Evolutionary conservation across 306 rosid genomes (phyloP).

Genomic region (Inga laurina): DNA sequence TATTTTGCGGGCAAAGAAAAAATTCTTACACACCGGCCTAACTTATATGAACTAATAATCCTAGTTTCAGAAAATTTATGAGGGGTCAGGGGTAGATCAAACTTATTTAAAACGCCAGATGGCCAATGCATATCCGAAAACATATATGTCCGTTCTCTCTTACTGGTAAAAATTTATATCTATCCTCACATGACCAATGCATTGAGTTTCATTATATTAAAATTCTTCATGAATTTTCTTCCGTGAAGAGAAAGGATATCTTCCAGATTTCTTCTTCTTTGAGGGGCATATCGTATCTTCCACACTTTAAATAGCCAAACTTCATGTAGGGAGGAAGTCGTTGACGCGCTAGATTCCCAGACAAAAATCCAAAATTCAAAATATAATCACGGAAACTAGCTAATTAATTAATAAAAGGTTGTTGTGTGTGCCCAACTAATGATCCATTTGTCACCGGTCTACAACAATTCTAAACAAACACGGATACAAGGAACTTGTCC

Average conservation of each 20-base stretch:
- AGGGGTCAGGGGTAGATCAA: not conserved
- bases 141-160: not conserved
- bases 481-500: slow-evolving; percentile 27
- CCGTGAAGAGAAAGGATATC: not conserved
- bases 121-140: not conserved
- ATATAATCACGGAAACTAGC: not conserved
- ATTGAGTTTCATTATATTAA: not conserved
- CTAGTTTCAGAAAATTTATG: not conserved
- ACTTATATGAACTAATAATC: not conserved
- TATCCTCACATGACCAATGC: not conserved
- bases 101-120: not conserved
- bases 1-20: not conserved
- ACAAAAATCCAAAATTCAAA: not conserved
- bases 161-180: not conserved
- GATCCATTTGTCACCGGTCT: not conserved
- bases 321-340: not conserved
- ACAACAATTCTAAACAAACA: slow-evolving; percentile 29
- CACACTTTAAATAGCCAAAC: not conserved
- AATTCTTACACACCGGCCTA: not conserved
- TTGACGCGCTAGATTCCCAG: not conserved
- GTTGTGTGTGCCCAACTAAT: not conserved
- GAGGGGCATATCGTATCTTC: not conserved
- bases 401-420: not conserved
- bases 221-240: not conserved
- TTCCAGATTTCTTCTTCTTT: not conserved